phyloP scores from a whole-genome alignment of 2,329 filamentous ascomycete genomes.

The Epichloe festucae region DNA sequence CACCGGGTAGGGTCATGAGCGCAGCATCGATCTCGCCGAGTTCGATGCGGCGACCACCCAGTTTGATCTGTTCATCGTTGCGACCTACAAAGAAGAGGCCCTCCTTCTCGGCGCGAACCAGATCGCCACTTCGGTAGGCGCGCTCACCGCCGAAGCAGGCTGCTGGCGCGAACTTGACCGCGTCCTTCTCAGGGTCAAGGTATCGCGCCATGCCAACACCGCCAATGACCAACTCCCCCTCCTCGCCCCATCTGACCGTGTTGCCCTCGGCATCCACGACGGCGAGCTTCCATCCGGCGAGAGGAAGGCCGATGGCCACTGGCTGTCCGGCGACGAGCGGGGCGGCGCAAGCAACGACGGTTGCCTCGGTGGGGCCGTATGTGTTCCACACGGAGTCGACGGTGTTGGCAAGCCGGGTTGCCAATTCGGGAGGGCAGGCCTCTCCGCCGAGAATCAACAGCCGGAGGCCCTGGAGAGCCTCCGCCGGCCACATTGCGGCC shows the following conservation, averaged over 20 bases:
- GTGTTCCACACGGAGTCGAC: conserved; percentile 12
- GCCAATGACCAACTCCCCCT: conserved; percentile 14
- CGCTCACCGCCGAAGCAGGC: conserved; percentile 10
- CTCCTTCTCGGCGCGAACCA: conserved; percentile 11
- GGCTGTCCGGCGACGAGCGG: conserved; percentile 8
- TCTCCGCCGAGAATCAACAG: conserved; percentile 14
- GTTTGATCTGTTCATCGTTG: conserved; percentile 17
- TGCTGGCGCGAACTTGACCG: conserved; percentile 10
- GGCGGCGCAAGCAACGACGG: conserved; percentile 12
- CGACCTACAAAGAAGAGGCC: conserved; percentile 14
- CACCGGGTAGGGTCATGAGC: conserved; percentile 10
- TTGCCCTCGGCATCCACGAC: conserved; percentile 26
- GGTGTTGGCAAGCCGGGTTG: conserved; percentile 8
- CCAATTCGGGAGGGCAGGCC: conserved; percentile 11
- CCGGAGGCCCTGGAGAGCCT: conserved; percentile 9
- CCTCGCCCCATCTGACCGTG: conserved; percentile 23
- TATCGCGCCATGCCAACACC: conserved; percentile 12
- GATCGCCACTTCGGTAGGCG: conserved; percentile 14
- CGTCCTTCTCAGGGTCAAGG: conserved; percentile 10
- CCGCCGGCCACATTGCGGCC: conserved; percentile 12
- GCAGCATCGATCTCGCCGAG: conserved; percentile 15
- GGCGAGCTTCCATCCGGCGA: conserved; percentile 12
- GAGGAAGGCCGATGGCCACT: conserved; percentile 11
- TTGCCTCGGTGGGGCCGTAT: conserved; percentile 15
- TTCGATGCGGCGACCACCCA: conserved; percentile 16